Conservation (phyloP, 495 filamentous ascomycete genomes). For the Aspergillus ostianus region DNA sequence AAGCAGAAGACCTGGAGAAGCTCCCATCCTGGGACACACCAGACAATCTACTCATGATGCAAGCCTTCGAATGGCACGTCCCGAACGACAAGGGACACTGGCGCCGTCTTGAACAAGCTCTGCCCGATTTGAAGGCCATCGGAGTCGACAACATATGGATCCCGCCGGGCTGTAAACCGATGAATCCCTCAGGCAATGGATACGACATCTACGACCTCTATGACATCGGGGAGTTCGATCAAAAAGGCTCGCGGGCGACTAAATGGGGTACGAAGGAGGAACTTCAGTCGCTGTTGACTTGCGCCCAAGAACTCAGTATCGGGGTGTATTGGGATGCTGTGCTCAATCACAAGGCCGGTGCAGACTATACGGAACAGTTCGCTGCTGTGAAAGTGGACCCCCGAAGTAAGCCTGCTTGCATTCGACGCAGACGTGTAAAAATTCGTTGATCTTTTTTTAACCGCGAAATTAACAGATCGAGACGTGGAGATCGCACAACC, state of each 20-base stretch:
- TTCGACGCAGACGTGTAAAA: not conserved
- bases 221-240: conserved; percentile 74
- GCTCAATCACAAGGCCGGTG: conserved; percentile 72
- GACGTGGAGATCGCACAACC: conserved; percentile 54
- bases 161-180: conserved; percentile 71
- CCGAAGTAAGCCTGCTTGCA: conserved; percentile 32
- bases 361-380: conserved; percentile 61
- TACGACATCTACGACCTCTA: conserved; percentile 79
- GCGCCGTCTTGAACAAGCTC: conserved; percentile 52
- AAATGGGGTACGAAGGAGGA: conserved; percentile 73
- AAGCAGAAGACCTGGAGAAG: conserved; percentile 29
- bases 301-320: conserved; percentile 52
- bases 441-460: not conserved
- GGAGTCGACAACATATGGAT: conserved; percentile 71
- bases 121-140: conserved; percentile 55
- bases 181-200: conserved; percentile 62
- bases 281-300: conserved; percentile 49
- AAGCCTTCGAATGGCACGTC: conserved; percentile 76
- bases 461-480: conserved; percentile 40
- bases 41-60: conserved; percentile 63
- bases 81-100: conserved; percentile 64
- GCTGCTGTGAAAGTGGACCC: conserved; percentile 61
- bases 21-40: conserved; percentile 34
- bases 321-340: conserved; percentile 73
- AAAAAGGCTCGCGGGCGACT: conserved; percentile 61